Evolutionary conservation across 441 rosid genomes (phyloP).

Genomic region (Brassica balearica): DNA sequence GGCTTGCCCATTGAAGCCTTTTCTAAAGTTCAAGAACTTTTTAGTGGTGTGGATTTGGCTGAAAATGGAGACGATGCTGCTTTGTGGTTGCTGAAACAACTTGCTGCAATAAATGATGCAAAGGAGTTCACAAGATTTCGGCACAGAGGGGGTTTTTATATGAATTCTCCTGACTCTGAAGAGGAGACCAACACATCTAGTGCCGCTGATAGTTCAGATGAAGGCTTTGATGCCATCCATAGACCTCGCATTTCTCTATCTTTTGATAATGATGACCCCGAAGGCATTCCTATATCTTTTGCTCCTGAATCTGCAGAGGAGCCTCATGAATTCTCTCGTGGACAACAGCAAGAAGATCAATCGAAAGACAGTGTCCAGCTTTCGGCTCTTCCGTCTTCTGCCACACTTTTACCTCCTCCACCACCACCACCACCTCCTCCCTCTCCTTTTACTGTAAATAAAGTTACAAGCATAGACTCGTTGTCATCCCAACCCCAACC

Average conservation of each 20-base stretch:
- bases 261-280: conserved; percentile 51
- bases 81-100: conserved; percentile 90
- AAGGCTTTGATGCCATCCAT: conserved; percentile 68
- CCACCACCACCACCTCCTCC: conserved; percentile 32
- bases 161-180: conserved; percentile 82
- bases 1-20: conserved; percentile 98
- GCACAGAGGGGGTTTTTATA: conserved; percentile 65
- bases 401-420: conserved; percentile 27
- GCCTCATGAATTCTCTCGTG: conserved; percentile 43
- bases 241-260: conserved; percentile 50
- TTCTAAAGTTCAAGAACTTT: conserved; percentile 95
- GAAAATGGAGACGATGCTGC: conserved; percentile 91
- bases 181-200: conserved; percentile 92
- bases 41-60: conserved; percentile 85
- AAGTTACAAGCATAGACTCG: conserved; percentile 12
- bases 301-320: conserved; percentile 50
- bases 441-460: conserved; percentile 9
- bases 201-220: conserved; percentile 95
- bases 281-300: conserved; percentile 47
- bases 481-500: conserved; percentile 35
- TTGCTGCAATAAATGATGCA: conserved; percentile 82
- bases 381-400: conserved; percentile 36
- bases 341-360: conserved; percentile 44
- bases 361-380: conserved; percentile 41
- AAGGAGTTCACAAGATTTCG: conserved; percentile 83